Evolutionary conservation across 2,329 filamentous ascomycete species (phyloP), one percentile per base, ranked within the genome.

Genomic region (Ascochyta pisi): DNA sequence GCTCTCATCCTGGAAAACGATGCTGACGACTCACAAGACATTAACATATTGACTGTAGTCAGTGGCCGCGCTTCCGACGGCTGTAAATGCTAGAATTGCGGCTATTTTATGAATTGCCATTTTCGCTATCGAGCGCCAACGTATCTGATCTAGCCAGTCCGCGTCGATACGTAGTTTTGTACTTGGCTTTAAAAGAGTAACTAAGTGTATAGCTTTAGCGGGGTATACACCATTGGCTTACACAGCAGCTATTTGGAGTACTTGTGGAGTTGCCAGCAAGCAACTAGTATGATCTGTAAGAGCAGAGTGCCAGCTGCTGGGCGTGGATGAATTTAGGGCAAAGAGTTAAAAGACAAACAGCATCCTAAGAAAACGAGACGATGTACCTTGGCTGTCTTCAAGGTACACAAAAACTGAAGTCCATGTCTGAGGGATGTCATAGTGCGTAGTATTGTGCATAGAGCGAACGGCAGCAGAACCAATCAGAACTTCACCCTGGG

Each of bases 11-110:
- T 10, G 3, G 22, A 15, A 16, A 2, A 15, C 12, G 16, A 29
- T 12, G 26, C 13, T 9, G 24, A n/a, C 4, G 23, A 64, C 72
- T 59, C 57, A 75, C 72, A 75, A 75, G 42, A 73, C 64, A 51
- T 75, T 73, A 16, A 74, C 71, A 66, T 73, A 64, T 64, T 68
- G 61, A n/a, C 67, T 68, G 41, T 62, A 69, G 16, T 73, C 66
- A 43, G 16, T 3, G 27, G 41, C 27, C 13, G 27, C 27, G 16
- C 27, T 43, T 15, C 41, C 9, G 33, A 9, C 8, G 13, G 27
- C 19, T 10, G 16, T 27, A 33, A 43, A 26, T 7, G 27, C 15
- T 6, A 31, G 16, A 7, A 33, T 15, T 16, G 12, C 19, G n/a
- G 10, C 41, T 9, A 43, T 15, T 15, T 5, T 5, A 22, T 27